These are phyloP conservation scores for Trametes gibbosa DNA, from an alignment of 768 basidiomycete species.

Conservation along the genomic window DNA sequence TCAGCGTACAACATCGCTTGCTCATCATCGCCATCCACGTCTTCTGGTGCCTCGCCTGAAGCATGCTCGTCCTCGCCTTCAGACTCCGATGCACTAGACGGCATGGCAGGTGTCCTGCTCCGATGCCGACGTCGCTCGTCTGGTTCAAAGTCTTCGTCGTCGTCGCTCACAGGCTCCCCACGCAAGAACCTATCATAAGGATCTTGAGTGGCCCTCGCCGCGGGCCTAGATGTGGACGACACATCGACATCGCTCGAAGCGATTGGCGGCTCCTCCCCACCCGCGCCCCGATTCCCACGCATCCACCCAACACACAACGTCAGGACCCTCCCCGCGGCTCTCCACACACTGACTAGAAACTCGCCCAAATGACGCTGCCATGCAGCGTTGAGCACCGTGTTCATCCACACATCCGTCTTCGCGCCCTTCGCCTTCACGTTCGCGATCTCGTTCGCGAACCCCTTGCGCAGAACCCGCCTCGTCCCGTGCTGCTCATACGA, in stretches of 20 bases:
- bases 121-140: neutral
- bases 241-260: neutral
- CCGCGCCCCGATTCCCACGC: neutral
- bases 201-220: conserved; percentile 31
- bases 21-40: conserved; percentile 39
- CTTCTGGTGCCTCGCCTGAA: conserved; percentile 27
- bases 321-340: conserved; percentile 13
- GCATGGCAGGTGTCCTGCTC: neutral
- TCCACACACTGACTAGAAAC: conserved; percentile 28
- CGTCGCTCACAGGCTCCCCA: conserved; percentile 54
- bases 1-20: conserved; percentile 53
- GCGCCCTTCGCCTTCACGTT: conserved; percentile 35
- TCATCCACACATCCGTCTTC: conserved; percentile 37
- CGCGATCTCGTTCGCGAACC: conserved; percentile 52
- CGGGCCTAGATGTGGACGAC: neutral
- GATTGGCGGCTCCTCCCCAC: neutral
- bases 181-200: conserved; percentile 57
- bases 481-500: conserved; percentile 27
- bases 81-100: neutral
- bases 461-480: conserved; percentile 30
- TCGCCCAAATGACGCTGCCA: conserved; percentile 41
- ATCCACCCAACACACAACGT: neutral
- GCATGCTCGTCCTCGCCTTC: conserved; percentile 17
- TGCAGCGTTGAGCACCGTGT: conserved; percentile 30
- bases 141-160: conserved; percentile 40